phyloP scores from a whole-genome alignment of 1,284 basidiomycete species.

The Microbotryomycetes sp. region DNA sequence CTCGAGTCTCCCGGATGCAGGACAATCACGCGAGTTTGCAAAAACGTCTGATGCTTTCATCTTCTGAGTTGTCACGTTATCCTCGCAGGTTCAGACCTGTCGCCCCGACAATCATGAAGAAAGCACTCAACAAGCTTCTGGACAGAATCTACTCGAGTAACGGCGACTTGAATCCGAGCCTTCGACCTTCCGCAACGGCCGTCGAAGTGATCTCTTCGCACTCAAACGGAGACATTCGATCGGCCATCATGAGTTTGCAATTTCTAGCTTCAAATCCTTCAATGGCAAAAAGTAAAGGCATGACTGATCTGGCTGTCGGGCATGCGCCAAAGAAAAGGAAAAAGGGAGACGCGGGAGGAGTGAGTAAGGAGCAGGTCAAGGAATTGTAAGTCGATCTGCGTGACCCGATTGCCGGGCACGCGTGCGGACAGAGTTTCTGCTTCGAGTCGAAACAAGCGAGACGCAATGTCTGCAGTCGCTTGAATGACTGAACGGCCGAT shows the following conservation, averaged over 20 bases:
- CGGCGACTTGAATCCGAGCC: conserved; percentile 33
- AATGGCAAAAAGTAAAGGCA: not conserved
- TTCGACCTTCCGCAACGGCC: conserved; percentile 34
- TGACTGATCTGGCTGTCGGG: not conserved
- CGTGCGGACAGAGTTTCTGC: not conserved
- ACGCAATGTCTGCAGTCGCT: too few species aligned
- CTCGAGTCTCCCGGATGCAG: conserved; percentile 59
- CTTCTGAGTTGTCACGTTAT: not conserved
- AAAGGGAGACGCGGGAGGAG: conserved; percentile 37
- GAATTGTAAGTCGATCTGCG: conserved; percentile 38
- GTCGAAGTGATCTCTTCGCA: conserved; percentile 68
- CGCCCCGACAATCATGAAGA: conserved; percentile 72
- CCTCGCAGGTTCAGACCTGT: conserved; percentile 70
- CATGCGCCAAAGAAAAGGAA: conserved; percentile 5
- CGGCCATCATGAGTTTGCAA: conserved; percentile 85
- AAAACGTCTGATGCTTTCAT: not conserved
- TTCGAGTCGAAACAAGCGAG: not conserved
- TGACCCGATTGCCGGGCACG: too few species aligned
- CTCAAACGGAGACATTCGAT: conserved; percentile 81
- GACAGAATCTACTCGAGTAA: conserved; percentile 37
- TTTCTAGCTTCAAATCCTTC: conserved; percentile 47
- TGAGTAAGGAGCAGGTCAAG: conserved; percentile 37
- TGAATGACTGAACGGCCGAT: conserved; percentile 16
- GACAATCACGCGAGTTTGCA: conserved; percentile 58
- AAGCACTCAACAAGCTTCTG: conserved; percentile 64